Base-by-base conservation (phyloP, 306 rosid genomes). In the Rosa multiflora region DNA sequence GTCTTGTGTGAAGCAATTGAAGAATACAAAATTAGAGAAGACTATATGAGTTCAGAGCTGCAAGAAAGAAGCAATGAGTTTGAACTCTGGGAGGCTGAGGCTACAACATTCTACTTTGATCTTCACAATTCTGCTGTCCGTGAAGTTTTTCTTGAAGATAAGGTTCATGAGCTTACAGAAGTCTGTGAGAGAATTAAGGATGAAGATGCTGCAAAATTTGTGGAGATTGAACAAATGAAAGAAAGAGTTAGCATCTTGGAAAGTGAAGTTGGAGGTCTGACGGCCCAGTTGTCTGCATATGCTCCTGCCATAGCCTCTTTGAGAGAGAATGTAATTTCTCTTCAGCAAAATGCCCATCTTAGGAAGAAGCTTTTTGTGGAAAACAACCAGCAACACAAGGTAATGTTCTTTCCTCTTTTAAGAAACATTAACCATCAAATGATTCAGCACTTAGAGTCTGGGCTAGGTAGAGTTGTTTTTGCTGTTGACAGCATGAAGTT, bases 31-130 rank as follows among this genome's bases (percentile, higher is more conserved):
- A 87, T 77, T 40, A 87, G 92, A 83, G 98, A 93, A 80, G 92
- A 93, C 72, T 83, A 85, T 78, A 76, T 96, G 86, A 91, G 78
- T 75, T 83, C 87, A 66, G 99, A 90, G 87, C 88, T 93, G 78
- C 86, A 85, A 85, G 98, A 89, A 83, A 93, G 83, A 88, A 85
- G 91, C 83, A 90, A 86, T 13, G 93, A 90, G 78, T 91, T 90
- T 73, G 86, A 91, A 83, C 90, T 96, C 67, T 96, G 97, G 98
- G 99, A 96, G 75, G 91, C 92, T 35, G 99, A 96, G 84, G 98
- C 99, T 66, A 86, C 92, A 56, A 75, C 98, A 9, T 93, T 96
- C 84, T 96, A 90, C 79, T 96, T 93, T 58, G 96, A 93, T 90
- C 91, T 93, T 79, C 99, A 93, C 80, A 85, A 83, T 56, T 93